These are phyloP conservation scores for Ceratocystis diversiconidia DNA, from an alignment of 2,329 filamentous ascomycete species.

Conservation along the genomic window DNA sequence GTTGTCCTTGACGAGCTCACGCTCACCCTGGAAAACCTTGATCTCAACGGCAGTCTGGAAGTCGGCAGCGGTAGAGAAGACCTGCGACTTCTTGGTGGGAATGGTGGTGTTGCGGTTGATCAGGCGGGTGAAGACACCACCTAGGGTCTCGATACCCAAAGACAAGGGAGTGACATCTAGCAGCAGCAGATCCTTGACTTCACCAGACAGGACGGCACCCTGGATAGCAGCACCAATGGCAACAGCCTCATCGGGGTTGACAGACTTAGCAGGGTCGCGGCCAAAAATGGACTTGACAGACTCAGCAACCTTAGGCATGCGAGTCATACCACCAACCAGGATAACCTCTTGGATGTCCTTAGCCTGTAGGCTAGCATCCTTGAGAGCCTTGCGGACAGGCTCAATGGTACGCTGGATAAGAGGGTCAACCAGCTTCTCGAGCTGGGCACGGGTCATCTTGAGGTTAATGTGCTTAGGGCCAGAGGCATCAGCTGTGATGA, in stretches of 20 bases:
- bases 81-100: slow-evolving; percentile 97
- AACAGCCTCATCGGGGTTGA: slow-evolving; percentile 97
- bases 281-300: slow-evolving; percentile 95
- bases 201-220: slow-evolving; percentile 89
- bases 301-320: slow-evolving; percentile 96
- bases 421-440: slow-evolving; percentile 84
- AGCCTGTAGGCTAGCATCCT: slow-evolving; percentile 80
- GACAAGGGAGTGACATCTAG: slow-evolving; percentile 93
- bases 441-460: slow-evolving; percentile 83
- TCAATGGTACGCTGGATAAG: slow-evolving; percentile 77
- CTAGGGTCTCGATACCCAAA: slow-evolving; percentile 95
- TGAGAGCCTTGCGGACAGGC: slow-evolving; percentile 89
- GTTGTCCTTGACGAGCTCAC: slow-evolving; percentile 97
- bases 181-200: slow-evolving; percentile 89
- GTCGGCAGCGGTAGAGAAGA: slow-evolving; percentile 93
- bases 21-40: slow-evolving; percentile 99
- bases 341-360: slow-evolving; percentile 97
- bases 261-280: slow-evolving; percentile 90
- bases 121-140: slow-evolving; percentile 92
- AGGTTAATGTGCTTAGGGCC: slow-evolving; percentile 97
- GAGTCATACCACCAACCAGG: slow-evolving; percentile 96
- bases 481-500: slow-evolving; percentile 91
- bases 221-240: slow-evolving; percentile 95
- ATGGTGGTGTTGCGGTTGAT: slow-evolving; percentile 99
- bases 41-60: slow-evolving; percentile 99